phyloP scores from a whole-genome alignment of 2,329 filamentous ascomycete species.

The Colletotrichum kahawae region DNA sequence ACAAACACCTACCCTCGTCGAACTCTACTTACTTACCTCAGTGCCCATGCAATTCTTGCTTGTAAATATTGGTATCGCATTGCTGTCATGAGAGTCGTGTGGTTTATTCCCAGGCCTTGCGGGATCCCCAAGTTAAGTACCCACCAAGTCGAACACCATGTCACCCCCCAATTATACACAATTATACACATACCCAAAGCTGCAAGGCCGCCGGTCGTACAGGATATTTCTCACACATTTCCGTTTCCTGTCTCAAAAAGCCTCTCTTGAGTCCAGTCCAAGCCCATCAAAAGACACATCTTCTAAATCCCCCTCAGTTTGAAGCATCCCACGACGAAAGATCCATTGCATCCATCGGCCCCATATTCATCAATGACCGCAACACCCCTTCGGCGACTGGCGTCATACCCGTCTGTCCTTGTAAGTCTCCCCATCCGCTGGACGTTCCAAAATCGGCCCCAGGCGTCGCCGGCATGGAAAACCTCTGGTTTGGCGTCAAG shows the following conservation, averaged over 20 bases:
- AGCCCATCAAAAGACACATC: conserved; percentile 1
- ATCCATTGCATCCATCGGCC: conserved; percentile 66
- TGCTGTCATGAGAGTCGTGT: neutral
- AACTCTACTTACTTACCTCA: neutral
- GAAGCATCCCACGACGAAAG: conserved; percentile 51
- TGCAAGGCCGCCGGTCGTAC: neutral
- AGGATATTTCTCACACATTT: neutral
- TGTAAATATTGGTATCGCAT: neutral
- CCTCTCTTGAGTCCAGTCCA: neutral
- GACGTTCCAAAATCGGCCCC: conserved; percentile 47
- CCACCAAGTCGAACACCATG: neutral
- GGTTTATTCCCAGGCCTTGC: neutral
- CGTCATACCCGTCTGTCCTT: conserved; percentile 52
- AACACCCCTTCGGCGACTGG: conserved; percentile 63
- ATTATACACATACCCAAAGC: neutral
- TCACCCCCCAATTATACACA: neutral
- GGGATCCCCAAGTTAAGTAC: neutral
- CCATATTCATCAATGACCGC: conserved; percentile 62
- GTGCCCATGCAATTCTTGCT: neutral
- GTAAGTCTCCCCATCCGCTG: conserved; percentile 48
- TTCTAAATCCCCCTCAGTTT: conserved; percentile 6
- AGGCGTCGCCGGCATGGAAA: conserved; percentile 39
- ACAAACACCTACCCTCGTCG: neutral
- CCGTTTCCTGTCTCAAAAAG: neutral
- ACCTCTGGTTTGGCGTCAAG: conserved; percentile 38